Base-by-base conservation (phyloP, 306 rosid genomes). In the Rosa rugosa region DNA sequence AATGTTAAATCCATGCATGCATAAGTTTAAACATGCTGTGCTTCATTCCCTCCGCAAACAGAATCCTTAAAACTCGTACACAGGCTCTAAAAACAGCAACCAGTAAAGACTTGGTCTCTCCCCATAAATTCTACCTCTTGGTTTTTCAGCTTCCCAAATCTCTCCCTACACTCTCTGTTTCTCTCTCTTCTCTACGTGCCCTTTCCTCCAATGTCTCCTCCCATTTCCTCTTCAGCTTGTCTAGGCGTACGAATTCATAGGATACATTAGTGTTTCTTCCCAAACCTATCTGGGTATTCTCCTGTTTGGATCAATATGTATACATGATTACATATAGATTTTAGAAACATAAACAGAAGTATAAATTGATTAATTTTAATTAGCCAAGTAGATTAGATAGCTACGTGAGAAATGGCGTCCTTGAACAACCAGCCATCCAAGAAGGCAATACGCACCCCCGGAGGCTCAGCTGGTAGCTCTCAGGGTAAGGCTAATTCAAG, bases 381-480 rank as follows among this genome's bases (percentile, higher is more conserved):
- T 66, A 66, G 25, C 46, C 18, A 66, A 11, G 18, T 66, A 66
- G 34, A 20, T 42, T 16, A 64, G 69, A 31, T 66, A 66, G 70
- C n/a, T 14, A 64, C n/a, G 42, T 64, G 3, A 49, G 51, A 11
- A 82, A 88, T 91, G 97, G 81, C 97, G 0, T 88, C 95, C n/a
- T 20, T 75, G 45, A 41, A 84, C 0, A 83, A 31, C 76, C 91
- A 92, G 80, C 87, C 93, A 23, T 87, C 96, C 0, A 92, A 92
- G 86, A 92, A 91, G 80, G 84, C 83, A 0, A n/a, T 81, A 25
- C 87, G 86, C 8, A 87, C 51, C 80, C 11, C 87, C 0, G 91
- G 92, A 10, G 92, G 89, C 20, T 86, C 89, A 12, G 34, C 65
- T 2, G 16, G 16, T 4, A 50, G 77, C 76, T 82, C 96, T n/a